Percentiles rank a stretch among this genome's conserved stretches.
phyloP scores from a whole-genome alignment of 228 moss, liverwort and hornwort species.

The Sphagnum fallax region DNA sequence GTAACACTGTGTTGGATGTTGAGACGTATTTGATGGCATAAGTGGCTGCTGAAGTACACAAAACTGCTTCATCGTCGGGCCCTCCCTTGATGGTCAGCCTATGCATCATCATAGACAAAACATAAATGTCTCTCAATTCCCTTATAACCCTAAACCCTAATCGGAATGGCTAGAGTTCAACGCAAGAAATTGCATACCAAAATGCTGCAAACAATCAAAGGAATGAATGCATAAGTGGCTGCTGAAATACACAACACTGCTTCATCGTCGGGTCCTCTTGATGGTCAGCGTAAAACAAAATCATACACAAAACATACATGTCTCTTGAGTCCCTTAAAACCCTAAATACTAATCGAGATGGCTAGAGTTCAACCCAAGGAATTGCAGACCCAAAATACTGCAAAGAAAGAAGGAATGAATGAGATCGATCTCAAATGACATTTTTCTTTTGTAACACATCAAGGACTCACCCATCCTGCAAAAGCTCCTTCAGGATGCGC shows the following conservation, averaged over 20 bases:
- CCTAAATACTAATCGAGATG: neutral
- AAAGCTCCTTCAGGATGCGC: conserved; percentile 52
- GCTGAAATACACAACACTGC: neutral
- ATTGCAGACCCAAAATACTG: neutral
- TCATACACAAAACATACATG: neutral
- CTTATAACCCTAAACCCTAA: too few relatives aligned
- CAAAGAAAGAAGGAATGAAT: neutral
- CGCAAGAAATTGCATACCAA: neutral
- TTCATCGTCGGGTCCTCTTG: neutral
- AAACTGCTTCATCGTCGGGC: conserved; percentile 71
- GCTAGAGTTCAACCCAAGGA: neutral
- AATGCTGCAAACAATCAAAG: neutral
- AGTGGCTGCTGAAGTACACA: conserved; percentile 76
- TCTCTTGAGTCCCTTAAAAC: neutral
- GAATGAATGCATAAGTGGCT: neutral
- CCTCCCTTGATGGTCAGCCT: conserved; percentile 80
- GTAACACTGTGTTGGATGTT: conserved; percentile 88
- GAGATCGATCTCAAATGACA: neutral
- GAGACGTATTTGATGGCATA: conserved; percentile 91
- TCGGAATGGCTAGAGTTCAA: neutral
- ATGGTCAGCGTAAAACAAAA: neutral
- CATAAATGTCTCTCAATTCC: too few relatives aligned
- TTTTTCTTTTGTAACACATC: neutral
- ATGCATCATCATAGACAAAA: conserved; percentile 4
- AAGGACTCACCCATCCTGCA: conserved; percentile 49